Evolutionary conservation across 768 basidiomycete genomes (phyloP).

Genomic region (Leccinum arenicola): DNA sequence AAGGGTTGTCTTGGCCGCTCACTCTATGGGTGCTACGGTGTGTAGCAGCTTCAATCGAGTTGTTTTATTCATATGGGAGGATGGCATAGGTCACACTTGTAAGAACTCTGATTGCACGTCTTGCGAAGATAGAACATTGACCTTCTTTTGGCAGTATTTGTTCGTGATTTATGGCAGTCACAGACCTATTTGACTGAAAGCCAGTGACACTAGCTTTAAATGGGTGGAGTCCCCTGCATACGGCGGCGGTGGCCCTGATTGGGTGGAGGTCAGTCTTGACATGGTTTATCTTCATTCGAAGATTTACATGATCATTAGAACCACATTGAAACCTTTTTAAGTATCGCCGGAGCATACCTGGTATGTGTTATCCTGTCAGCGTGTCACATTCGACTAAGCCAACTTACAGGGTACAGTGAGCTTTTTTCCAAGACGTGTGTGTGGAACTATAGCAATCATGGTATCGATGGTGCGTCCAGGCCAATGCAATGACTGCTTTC

Average conservation of each 20-base stretch:
- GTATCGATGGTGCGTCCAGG: constrained; percentile 38
- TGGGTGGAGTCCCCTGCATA: constrained; percentile 91
- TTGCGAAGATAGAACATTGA: constrained; percentile 5
- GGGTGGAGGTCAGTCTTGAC: constrained; percentile 73
- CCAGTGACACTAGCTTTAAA: constrained; percentile 60
- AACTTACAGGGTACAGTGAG: constrained; percentile 67
- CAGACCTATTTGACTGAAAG: constrained; percentile 1
- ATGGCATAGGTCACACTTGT: constrained; percentile 47
- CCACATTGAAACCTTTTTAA: constrained; percentile 82
- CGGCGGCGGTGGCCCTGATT: constrained; percentile 78
- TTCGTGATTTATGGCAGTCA: constrained; percentile 39
- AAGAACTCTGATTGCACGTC: constrained; percentile 22
- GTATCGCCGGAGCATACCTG: constrained; percentile 84
- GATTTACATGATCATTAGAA: constrained; percentile 40
- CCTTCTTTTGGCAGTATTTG: constrained; percentile 66
- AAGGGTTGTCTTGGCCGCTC: constrained; percentile 81
- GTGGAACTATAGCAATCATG: not conserved
- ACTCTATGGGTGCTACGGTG: constrained; percentile 85
- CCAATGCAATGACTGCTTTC: constrained; percentile 95
- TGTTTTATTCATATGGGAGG: constrained; percentile 31
- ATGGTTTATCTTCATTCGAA: not conserved
- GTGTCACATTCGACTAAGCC: not conserved
- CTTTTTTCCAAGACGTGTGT: not conserved
- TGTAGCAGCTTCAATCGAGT: constrained; percentile 15
- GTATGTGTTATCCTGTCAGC: constrained; percentile 38